A percentile compares a stretch with the other conserved stretches of the same genome.
Conservation (phyloP, 2,329 filamentous ascomycete species). For the Truncatella angustata region DNA sequence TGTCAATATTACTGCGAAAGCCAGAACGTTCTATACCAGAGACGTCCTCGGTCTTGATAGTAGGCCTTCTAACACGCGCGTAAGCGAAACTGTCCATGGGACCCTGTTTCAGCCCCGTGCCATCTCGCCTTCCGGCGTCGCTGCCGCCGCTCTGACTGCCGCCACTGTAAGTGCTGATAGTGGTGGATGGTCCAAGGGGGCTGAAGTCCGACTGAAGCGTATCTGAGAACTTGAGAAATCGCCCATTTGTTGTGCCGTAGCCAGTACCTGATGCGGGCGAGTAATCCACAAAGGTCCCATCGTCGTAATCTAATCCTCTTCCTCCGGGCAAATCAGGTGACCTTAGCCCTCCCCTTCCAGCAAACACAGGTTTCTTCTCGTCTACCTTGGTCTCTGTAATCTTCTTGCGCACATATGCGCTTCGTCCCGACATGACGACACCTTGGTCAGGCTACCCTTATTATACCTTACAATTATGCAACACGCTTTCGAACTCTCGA, state of each 20-base stretch:
- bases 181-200: constrained; percentile 21
- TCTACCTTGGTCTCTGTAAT: constrained; percentile 46
- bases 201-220: constrained; percentile 30
- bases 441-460: neutral
- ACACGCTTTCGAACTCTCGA: neutral
- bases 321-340: constrained; percentile 29
- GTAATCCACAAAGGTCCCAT: constrained; percentile 35
- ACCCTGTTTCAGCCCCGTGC: constrained; percentile 20
- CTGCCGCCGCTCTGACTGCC: constrained; percentile 39
- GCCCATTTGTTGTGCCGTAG: constrained; percentile 40
- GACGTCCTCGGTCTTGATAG: constrained; percentile 47
- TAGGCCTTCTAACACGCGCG: constrained; percentile 39
- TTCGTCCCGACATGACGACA: constrained; percentile 54
- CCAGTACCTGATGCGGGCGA: constrained; percentile 37
- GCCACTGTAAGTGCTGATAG: constrained; percentile 26
- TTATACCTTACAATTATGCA: no score
- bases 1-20: constrained; percentile 50
- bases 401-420: constrained; percentile 58
- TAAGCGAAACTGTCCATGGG: constrained; percentile 44
- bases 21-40: constrained; percentile 56
- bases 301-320: constrained; percentile 35
- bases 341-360: constrained; percentile 23
- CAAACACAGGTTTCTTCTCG: constrained; percentile 22
- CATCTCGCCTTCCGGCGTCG: constrained; percentile 31
- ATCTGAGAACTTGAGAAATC: constrained; percentile 46